These are phyloP conservation scores for Pichia membranifaciens DNA, from an alignment of 805 yeast species.

Conservation along the genomic window DNA sequence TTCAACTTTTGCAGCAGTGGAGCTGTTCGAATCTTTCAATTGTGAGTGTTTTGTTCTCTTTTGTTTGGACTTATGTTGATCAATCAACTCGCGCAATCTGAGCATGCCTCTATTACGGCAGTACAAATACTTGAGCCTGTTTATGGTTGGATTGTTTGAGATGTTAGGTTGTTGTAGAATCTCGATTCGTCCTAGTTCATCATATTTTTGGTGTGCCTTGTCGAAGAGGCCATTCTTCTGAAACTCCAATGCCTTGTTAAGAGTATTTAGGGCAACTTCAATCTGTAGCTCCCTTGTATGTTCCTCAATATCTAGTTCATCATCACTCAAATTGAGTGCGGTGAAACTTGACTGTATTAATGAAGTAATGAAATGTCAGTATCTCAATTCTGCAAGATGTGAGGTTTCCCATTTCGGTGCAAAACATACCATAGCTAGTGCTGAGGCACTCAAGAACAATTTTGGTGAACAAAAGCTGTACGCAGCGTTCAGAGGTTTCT, in stretches of 20 bases:
- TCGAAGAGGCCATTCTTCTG: constrained; percentile 48
- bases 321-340: constrained; percentile 75
- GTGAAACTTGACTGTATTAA: constrained; percentile 54
- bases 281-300: constrained; percentile 87
- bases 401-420: no score
- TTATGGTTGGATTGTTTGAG: constrained; percentile 56
- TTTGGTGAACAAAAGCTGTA: no score
- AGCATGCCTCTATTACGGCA: constrained; percentile 79
- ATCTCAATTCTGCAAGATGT: no score
- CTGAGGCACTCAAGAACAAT: no score
- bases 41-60: background rate
- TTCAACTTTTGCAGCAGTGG: background rate
- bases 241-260: constrained; percentile 59
- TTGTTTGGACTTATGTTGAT: background rate
- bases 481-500: no score
- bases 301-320: constrained; percentile 76
- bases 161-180: constrained; percentile 45
- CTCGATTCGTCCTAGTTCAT: constrained; percentile 59
- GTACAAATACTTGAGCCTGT: constrained; percentile 67
- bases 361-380: background rate
- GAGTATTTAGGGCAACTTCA: constrained; percentile 76
- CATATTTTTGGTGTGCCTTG: constrained; percentile 51
- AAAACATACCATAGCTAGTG: no score
- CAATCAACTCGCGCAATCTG: constrained; percentile 35
- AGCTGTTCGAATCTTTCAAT: background rate